Evolutionary conservation across 106 monocot species (phyloP), one percentile per base, ranked within the genome.

Genomic region (Apostasia ramifera): DNA sequence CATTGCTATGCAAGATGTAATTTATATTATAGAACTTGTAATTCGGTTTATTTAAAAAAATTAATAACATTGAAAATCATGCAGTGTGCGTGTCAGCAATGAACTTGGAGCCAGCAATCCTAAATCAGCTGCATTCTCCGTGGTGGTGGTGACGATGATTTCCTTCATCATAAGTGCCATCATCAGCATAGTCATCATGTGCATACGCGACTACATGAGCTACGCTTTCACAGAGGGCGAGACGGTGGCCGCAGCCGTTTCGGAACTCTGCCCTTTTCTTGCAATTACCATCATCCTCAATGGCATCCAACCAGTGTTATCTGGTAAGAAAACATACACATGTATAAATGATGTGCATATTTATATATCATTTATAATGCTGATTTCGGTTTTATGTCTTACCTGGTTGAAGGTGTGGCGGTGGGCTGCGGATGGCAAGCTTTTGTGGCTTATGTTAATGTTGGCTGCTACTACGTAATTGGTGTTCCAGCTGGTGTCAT

Each of bases 401-500:
- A 14, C 11, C 1, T n/a, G 15, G 3, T 9, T 61, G 63, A 1
- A 93, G 92, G 93, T 68, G 93, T 93, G 50, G 93, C 93, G 68
- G 89, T 93, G 54, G 93, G 93, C 1, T 93, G 88, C 73, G 88
- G 92, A 73, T 93, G 92, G 92, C 92, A 93, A 77, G 62, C 80
- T 6, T 89, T 93, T 62, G 88, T 93, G 15, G 88, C 92, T 0
- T 93, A 86, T 44, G 92, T 93, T 12, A 93, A 93, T 65, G 79
- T 93, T 1, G 83, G 79, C 8, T 93, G 92, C 68, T 93, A 93
- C 44, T 89, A 93, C 44, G 13, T 93, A 5, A 75, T 93, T 10
- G 92, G 92, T 1, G 44, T 93, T 6, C 88, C 92, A 0, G 56
- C 86, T 37, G 92, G 88, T 5, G 69, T 64, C 39, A 53, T 93